Percentiles rank a stretch among this genome's conserved stretches.
Conservation (phyloP, 768 basidiomycete genomes). For the Mycena amicta region DNA sequence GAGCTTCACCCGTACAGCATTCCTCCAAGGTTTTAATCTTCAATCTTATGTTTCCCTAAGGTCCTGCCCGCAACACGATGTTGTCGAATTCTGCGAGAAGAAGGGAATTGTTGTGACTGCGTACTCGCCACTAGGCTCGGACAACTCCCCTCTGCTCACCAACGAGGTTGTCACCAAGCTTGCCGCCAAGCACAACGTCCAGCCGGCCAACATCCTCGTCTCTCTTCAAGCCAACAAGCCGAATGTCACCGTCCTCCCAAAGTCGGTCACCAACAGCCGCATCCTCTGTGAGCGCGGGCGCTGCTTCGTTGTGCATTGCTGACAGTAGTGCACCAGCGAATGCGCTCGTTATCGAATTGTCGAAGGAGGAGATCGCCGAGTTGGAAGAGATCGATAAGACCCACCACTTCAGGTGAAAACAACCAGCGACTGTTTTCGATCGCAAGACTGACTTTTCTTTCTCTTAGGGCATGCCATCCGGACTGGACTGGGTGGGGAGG, state of each 20-base stretch:
- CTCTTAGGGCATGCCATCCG: constrained; percentile 67
- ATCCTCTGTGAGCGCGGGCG: constrained; percentile 51
- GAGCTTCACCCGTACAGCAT: constrained; percentile 74
- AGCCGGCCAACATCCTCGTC: constrained; percentile 68
- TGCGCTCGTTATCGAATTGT: constrained; percentile 60
- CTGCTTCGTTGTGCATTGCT: too few relatives aligned
- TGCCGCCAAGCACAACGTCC: constrained; percentile 60
- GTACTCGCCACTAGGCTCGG: constrained; percentile 79
- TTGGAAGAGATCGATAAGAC: constrained; percentile 64
- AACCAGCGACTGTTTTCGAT: too few relatives aligned
- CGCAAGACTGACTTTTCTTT: too few relatives aligned
- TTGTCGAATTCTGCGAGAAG: constrained; percentile 59
- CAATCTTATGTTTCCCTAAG: constrained; percentile 25
- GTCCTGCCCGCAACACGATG: constrained; percentile 66
- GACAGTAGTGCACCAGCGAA: constrained; percentile 54
- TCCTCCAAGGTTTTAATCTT: constrained; percentile 12
- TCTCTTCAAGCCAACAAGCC: constrained; percentile 73
- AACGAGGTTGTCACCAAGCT: constrained; percentile 63
- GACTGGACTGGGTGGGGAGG: constrained; percentile 64
- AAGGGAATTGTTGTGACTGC: constrained; percentile 75
- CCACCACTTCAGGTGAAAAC: constrained; percentile 60
- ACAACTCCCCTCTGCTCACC: constrained; percentile 64
- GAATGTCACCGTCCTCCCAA: constrained; percentile 66
- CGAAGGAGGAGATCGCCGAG: constrained; percentile 59
- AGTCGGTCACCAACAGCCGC: constrained; percentile 73